Evolutionary conservation across 495 filamentous ascomycete species (phyloP).

Genomic region (Pyrenula massariospora): DNA sequence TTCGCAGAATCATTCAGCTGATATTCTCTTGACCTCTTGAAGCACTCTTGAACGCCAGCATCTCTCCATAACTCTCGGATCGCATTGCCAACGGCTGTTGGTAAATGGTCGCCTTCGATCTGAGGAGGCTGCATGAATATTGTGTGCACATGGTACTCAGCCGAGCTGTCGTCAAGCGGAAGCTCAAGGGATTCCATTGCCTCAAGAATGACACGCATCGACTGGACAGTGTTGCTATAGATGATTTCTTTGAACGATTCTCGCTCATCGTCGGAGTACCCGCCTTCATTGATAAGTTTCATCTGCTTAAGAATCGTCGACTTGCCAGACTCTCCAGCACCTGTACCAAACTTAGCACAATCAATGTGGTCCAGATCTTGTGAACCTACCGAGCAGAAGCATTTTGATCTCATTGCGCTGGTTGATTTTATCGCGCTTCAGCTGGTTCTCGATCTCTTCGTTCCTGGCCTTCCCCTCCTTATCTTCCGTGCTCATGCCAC

Average conservation of each 20-base stretch:
- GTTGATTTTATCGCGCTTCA: slow-evolving; percentile 91
- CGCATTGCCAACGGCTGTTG: slow-evolving; percentile 85
- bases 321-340: slow-evolving; percentile 98
- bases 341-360: slow-evolving; percentile 28
- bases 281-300: slow-evolving; percentile 54
- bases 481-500: slow-evolving; percentile 98
- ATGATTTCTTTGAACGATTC: slow-evolving; percentile 83
- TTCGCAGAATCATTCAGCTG: slow-evolving; percentile 94
- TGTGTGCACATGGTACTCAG: slow-evolving; percentile 90
- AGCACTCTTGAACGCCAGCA: slow-evolving; percentile 88
- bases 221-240: slow-evolving; percentile 96
- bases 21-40: slow-evolving; percentile 90
- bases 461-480: slow-evolving; percentile 99
- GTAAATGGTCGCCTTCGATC: slow-evolving; percentile 90
- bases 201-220: slow-evolving; percentile 90
- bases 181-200: slow-evolving; percentile 92
- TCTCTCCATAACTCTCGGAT: slow-evolving; percentile 93
- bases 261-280: slow-evolving; percentile 44
- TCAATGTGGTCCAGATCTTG: neutral
- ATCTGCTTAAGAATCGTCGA: slow-evolving; percentile 99
- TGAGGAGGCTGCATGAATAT: slow-evolving; percentile 94
- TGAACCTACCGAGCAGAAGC: slow-evolving; percentile 78
- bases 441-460: slow-evolving; percentile 97
- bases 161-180: slow-evolving; percentile 72
- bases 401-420: slow-evolving; percentile 99